These are phyloP conservation scores for Penicillium arizonense DNA, from an alignment of 495 filamentous ascomycete species.

Conservation along the genomic window DNA sequence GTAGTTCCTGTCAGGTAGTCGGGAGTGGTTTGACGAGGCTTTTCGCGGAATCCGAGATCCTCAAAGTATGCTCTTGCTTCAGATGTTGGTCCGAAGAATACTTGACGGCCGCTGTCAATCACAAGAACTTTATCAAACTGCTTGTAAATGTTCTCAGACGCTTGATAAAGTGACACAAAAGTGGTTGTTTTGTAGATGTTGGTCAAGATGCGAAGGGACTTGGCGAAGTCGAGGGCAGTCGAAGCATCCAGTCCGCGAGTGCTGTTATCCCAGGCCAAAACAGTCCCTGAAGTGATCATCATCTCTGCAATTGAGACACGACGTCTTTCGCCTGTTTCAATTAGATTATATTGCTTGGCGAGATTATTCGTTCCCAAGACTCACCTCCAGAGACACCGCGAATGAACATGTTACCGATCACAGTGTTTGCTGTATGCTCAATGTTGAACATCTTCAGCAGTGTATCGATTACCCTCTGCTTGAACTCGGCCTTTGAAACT, in stretches of 20 bases:
- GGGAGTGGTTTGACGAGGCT: constrained; percentile 79
- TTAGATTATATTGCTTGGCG: background rate
- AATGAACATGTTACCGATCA: constrained; percentile 77
- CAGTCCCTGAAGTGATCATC: constrained; percentile 69
- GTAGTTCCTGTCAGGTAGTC: constrained; percentile 86
- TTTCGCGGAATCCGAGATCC: constrained; percentile 71
- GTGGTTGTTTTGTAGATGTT: constrained; percentile 77
- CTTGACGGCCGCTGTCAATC: constrained; percentile 73
- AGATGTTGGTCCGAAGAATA: constrained; percentile 72
- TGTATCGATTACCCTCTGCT: constrained; percentile 64
- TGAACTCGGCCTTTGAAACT: constrained; percentile 65
- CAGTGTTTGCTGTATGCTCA: constrained; percentile 75
- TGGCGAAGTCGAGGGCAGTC: constrained; percentile 71
- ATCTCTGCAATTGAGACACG: constrained; percentile 53
- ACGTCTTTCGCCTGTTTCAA: constrained; percentile 66
- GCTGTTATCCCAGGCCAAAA: constrained; percentile 81
- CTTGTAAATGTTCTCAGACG: constrained; percentile 78
- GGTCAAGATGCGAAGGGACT: constrained; percentile 73
- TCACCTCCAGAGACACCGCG: constrained; percentile 72
- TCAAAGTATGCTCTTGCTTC: constrained; percentile 80
- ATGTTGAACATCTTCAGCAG: constrained; percentile 89
- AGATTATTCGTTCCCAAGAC: background rate
- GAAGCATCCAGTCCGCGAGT: constrained; percentile 82
- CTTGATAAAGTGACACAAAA: constrained; percentile 81
- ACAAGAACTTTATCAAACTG: constrained; percentile 88